Conservation (phyloP, 2,329 filamentous ascomycete genomes). For the Trichoderma simmonsii region DNA sequence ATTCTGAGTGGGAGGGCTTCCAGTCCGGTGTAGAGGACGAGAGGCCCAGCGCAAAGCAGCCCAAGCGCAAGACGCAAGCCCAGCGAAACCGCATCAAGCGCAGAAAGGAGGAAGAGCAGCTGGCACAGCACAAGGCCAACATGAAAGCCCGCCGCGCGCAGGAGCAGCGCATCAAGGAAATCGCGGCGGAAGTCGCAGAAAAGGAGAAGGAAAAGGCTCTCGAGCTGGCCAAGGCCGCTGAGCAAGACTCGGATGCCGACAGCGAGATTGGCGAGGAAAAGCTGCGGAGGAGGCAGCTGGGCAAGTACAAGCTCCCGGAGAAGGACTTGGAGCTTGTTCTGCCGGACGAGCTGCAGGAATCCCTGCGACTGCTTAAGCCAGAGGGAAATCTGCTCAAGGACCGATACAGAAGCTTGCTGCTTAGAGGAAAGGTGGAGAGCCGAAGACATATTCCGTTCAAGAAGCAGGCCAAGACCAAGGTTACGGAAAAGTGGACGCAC, state of each 20-base stretch:
- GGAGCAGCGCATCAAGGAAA: slow-evolving; percentile 65
- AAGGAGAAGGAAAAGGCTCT: slow-evolving; percentile 51
- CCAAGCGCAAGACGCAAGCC: slow-evolving; percentile 78
- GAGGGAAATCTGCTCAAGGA: slow-evolving; percentile 96
- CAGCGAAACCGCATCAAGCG: slow-evolving; percentile 87
- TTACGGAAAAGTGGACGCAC: slow-evolving; percentile 95
- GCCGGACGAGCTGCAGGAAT: slow-evolving; percentile 78
- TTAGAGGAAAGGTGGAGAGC: slow-evolving; percentile 85
- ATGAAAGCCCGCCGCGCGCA: slow-evolving; percentile 73
- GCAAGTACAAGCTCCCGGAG: slow-evolving; percentile 70
- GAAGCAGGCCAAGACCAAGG: slow-evolving; percentile 76
- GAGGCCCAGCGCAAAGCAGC: slow-evolving; percentile 62
- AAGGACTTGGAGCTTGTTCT: slow-evolving; percentile 78
- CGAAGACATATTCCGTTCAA: slow-evolving; percentile 74
- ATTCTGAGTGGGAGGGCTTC: slow-evolving; percentile 87
- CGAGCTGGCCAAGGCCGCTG: slow-evolving; percentile 35
- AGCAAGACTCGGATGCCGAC: slow-evolving; percentile 44
- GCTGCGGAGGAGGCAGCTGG: slow-evolving; percentile 70
- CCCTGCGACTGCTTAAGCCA: slow-evolving; percentile 77
- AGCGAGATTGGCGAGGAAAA: slow-evolving; percentile 59
- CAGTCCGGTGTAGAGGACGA: slow-evolving; percentile 75
- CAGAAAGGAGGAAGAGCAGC: slow-evolving; percentile 80
- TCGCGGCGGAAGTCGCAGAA: slow-evolving; percentile 60
- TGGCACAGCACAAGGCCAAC: slow-evolving; percentile 70
- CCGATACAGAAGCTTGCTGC: slow-evolving; percentile 81